A percentile compares a stretch with the other conserved stretches of the same genome.
phyloP scores from a whole-genome alignment of 2,329 filamentous ascomycete species.

The Acrodontium crateriforme region DNA sequence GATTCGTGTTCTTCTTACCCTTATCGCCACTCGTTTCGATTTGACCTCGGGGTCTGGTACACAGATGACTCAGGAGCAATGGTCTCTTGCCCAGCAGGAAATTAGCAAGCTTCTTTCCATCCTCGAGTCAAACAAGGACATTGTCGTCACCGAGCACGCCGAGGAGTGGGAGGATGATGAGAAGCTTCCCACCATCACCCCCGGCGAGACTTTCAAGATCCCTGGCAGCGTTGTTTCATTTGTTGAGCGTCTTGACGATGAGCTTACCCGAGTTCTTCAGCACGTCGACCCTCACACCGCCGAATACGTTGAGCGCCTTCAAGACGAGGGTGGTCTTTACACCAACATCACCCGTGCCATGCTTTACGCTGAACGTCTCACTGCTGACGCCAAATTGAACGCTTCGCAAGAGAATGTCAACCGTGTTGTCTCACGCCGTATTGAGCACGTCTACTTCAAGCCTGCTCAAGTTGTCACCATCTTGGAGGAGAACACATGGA shows the following conservation, averaged over 20 bases:
- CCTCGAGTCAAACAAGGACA: slow-evolving; percentile 64
- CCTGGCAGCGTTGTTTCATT: slow-evolving; percentile 91
- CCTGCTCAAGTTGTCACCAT: slow-evolving; percentile 85
- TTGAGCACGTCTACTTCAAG: slow-evolving; percentile 99
- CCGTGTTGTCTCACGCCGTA: slow-evolving; percentile 78
- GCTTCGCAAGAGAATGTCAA: slow-evolving; percentile 78
- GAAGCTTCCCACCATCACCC: slow-evolving; percentile 62
- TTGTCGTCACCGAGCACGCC: slow-evolving; percentile 77
- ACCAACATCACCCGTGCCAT: slow-evolving; percentile 79
- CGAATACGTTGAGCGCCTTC: slow-evolving; percentile 91
- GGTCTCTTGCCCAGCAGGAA: slow-evolving; percentile 88
- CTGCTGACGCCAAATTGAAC: slow-evolving; percentile 55
- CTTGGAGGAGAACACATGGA: slow-evolving; percentile 90
- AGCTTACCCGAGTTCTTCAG: slow-evolving; percentile 92
- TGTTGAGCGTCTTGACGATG: slow-evolving; percentile 88
- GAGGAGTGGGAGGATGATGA: slow-evolving; percentile 99
- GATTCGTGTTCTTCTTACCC: slow-evolving; percentile 78
- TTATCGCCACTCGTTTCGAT: slow-evolving; percentile 91
- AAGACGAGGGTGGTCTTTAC: slow-evolving; percentile 82
- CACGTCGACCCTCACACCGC: slow-evolving; percentile 96
- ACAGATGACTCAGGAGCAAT: slow-evolving; percentile 90
- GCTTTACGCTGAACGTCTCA: slow-evolving; percentile 75
- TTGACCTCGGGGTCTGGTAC: slow-evolving; percentile 63
- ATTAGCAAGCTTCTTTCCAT: slow-evolving; percentile 63
- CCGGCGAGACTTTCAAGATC: slow-evolving; percentile 73